phyloP scores from a whole-genome alignment of 1,284 basidiomycete genomes.

The Heliocybe sulcata region DNA sequence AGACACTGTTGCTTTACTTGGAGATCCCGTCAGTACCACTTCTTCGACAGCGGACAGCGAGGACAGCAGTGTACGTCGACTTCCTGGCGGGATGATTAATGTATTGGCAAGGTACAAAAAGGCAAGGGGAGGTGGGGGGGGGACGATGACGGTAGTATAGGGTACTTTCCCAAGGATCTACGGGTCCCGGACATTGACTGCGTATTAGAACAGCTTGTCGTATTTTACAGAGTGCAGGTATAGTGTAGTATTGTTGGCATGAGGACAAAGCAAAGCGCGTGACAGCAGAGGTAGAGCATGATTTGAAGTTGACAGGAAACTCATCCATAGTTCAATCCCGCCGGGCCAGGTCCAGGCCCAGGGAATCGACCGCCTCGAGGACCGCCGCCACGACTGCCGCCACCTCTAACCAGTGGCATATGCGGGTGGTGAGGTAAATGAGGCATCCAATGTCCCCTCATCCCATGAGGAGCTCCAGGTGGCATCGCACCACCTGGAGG shows the following conservation, averaged over 20 bases:
- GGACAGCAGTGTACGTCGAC: too few relatives aligned
- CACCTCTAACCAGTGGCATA: slow-evolving; percentile 13
- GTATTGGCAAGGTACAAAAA: too few relatives aligned
- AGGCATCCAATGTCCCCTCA: slow-evolving; percentile 10
- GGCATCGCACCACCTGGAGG: slow-evolving; percentile 9
- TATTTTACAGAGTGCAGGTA: not conserved
- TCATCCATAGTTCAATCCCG: slow-evolving; percentile 25
- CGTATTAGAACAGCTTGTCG: not conserved
- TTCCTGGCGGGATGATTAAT: too few relatives aligned
- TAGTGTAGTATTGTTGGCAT: not conserved
- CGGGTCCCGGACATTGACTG: not conserved
- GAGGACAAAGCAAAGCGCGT: not conserved
- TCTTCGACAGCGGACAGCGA: too few relatives aligned
- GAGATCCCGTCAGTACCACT: too few relatives aligned
- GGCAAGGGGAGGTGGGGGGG: not conserved
- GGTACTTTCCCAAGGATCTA: too few relatives aligned
- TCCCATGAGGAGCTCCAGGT: slow-evolving; percentile 14
- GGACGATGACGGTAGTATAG: not conserved
- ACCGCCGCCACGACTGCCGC: slow-evolving; percentile 10
- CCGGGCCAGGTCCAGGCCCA: slow-evolving; percentile 3
- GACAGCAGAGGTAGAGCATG: not conserved
- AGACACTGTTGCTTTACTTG: too few relatives aligned
- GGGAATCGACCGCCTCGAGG: slow-evolving; percentile 13
- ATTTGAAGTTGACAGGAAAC: not conserved
- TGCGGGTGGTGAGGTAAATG: slow-evolving; percentile 20